Conservation (phyloP, 345 rosid species). For the Citrus unshiu region DNA sequence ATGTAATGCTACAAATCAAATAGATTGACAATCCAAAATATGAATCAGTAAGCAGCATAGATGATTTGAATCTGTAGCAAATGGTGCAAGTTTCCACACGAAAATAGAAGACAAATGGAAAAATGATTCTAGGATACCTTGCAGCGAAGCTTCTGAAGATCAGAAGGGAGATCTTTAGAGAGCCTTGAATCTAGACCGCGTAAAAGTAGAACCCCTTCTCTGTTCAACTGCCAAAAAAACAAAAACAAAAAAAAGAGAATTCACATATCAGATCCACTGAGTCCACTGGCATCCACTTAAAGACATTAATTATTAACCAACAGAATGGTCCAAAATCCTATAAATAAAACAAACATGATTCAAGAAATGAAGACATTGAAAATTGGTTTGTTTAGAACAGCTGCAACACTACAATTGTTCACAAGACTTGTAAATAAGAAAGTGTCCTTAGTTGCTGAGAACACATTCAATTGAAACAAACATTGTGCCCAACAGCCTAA, state of each 20-base stretch:
- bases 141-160: conserved; percentile 94
- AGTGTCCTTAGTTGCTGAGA: background rate
- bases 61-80: background rate
- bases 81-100: background rate
- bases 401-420: background rate
- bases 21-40: background rate
- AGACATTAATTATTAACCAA: background rate
- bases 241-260: conserved; percentile 4
- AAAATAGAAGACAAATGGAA: background rate
- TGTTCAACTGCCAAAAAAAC: conserved; percentile 57
- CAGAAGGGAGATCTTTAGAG: conserved; percentile 86
- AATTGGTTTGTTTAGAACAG: background rate
- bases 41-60: background rate
- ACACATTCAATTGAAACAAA: background rate
- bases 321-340: background rate
- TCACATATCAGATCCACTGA: background rate
- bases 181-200: conserved; percentile 93
- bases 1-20: background rate
- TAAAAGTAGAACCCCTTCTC: conserved; percentile 84
- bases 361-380: background rate
- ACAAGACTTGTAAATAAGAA: background rate
- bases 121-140: conserved; percentile 42
- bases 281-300: background rate
- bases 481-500: background rate
- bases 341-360: background rate